Percentiles rank a stretch among this genome's conserved stretches.
These are phyloP conservation scores for Eremomyces bilateralis DNA, from an alignment of 495 filamentous ascomycete species.

Conservation along the genomic window DNA sequence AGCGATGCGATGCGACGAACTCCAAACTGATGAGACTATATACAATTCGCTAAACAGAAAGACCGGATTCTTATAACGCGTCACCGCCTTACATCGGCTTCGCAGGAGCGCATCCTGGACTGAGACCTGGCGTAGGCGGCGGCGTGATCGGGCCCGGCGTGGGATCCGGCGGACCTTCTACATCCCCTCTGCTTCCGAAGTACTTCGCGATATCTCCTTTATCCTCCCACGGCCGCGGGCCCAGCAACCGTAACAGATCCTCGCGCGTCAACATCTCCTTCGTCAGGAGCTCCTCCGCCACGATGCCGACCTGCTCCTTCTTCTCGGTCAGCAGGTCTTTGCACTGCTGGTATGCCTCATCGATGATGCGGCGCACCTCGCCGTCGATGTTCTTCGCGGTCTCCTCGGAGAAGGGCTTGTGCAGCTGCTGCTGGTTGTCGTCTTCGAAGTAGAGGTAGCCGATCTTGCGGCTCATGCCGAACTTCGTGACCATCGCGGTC, in stretches of 20 bases:
- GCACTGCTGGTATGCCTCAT: slow-evolving; percentile 81
- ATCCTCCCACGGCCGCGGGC: slow-evolving; percentile 61
- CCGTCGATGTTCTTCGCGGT: slow-evolving; percentile 78
- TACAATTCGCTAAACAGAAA: no score
- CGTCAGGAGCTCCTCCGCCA: slow-evolving; percentile 77
- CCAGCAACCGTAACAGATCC: slow-evolving; percentile 74
- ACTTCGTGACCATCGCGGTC: slow-evolving; percentile 90
- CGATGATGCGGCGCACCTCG: slow-evolving; percentile 76
- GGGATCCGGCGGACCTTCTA: slow-evolving; percentile 1
- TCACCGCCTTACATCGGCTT: no score
- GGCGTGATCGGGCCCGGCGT: not conserved
- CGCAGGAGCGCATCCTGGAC: no score
- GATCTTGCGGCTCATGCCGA: slow-evolving; percentile 88
- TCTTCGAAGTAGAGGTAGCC: slow-evolving; percentile 73
- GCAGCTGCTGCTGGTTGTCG: slow-evolving; percentile 50
- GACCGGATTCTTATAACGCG: no score
- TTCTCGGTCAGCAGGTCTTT: slow-evolving; percentile 58
- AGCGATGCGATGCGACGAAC: no score
- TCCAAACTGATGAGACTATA: no score
- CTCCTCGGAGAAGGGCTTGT: slow-evolving; percentile 89
- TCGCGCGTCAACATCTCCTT: slow-evolving; percentile 85
- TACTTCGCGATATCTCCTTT: slow-evolving; percentile 82
- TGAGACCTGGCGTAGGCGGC: no score
- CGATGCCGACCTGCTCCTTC: slow-evolving; percentile 68
- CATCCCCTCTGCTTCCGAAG: slow-evolving; percentile 29